These are phyloP conservation scores for Chytriomyces sp. DNA, from an alignment of 192 early-diverging fungal species.

Conservation along the genomic window DNA sequence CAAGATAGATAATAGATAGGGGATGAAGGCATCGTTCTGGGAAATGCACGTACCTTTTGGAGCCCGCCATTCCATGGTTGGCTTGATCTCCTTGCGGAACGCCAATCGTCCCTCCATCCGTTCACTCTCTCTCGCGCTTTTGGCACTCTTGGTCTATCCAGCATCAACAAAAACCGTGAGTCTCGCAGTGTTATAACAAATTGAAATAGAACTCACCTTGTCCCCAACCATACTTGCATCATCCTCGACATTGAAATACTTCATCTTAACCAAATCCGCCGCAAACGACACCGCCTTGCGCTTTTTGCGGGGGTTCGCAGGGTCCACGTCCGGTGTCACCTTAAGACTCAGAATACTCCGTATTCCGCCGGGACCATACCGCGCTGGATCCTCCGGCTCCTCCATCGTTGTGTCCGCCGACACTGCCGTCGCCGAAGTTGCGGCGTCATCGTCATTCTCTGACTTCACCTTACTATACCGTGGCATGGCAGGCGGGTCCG, in stretches of 20 bases:
- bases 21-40: too few relatives aligned
- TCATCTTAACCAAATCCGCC: slow-evolving; percentile 6
- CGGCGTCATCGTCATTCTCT: background rate
- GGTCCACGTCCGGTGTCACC: slow-evolving; percentile 6
- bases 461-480: background rate
- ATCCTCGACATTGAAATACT: slow-evolving; percentile 16
- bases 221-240: slow-evolving; percentile 1
- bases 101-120: background rate
- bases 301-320: slow-evolving; percentile 3
- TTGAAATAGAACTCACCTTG: background rate
- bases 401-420: background rate
- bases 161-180: slow-evolving; percentile 4
- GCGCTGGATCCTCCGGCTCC: background rate
- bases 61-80: background rate
- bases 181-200: background rate
- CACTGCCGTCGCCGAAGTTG: background rate
- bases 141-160: too few relatives aligned
- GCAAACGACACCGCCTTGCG: slow-evolving; percentile 11
- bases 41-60: slow-evolving; percentile 5
- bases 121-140: slow-evolving; percentile 24
- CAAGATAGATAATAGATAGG: too few relatives aligned
- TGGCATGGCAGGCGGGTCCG: background rate
- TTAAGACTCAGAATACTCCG: background rate
- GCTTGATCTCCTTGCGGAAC: slow-evolving; percentile 8
- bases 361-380: background rate